Evolutionary conservation across 148 eudicot species (phyloP), one percentile per base, ranked within the genome.

Genomic region (Rhododendron vialii): DNA sequence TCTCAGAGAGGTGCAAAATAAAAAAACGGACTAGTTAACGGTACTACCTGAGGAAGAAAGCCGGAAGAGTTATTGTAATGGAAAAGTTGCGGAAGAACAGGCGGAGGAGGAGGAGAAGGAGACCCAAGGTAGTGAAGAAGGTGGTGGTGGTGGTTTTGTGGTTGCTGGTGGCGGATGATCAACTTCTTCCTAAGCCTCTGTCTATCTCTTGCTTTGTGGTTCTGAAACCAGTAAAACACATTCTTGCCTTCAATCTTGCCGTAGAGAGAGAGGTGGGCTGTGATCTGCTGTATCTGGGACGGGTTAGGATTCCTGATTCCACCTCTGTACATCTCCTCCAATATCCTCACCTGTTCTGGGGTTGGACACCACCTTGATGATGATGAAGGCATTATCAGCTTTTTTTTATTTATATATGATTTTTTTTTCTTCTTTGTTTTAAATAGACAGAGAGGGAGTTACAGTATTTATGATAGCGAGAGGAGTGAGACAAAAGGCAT

Each of bases 191-290:
- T 79, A 22, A 93, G 90, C 90, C 93, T 96, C 55, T 94, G 98
- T 28, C 98, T 86, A 35, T 96, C 98, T 45, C 98, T 89, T 22
- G 98, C 98, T 80, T 96, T 96, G 87, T 96, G 98, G 78, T 96
- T 96, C 81, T 96, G 98, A 65, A 96, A 96, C 98, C 98, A 96
- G 85, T 94, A 96, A 41, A 96, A 96, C 33, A 94, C 98, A 83
- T 94, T 96, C 73, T 96, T 96, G 81, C 98, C 96, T 86, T 96
- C 92, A 28, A 96, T 93, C 86, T 91, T 93, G 1, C 98, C 98
- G 82, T 96, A 95, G 15, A 85, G 82, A 17, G 96, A 91, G 36
- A 96, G 93, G 38, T 93, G 96, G 82, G 96, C 85, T 12, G 98
- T 93, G 86, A 96, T 96, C 76, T 93, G 91, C 81, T 96, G 98